Evolutionary conservation across 129 eudicot genomes (phyloP).

Genomic region (Deinandra increscens): DNA sequence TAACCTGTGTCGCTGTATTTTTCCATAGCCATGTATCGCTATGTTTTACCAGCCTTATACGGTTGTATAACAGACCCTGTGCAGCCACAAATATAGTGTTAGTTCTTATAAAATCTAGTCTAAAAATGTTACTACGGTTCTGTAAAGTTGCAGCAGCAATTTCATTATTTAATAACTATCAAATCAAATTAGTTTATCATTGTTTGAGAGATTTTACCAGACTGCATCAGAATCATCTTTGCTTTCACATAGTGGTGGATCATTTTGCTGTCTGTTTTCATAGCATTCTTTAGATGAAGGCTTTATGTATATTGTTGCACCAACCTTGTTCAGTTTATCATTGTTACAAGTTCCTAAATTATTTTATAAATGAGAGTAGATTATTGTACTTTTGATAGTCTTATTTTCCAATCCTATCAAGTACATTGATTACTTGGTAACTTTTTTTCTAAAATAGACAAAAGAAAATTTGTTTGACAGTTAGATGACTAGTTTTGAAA

Average conservation of each 20-base stretch:
- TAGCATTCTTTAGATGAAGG: slow-evolving; percentile 67
- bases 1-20: too few relatives aligned
- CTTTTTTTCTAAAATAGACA: background rate
- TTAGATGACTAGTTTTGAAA: background rate
- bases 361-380: too few relatives aligned
- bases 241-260: slow-evolving; percentile 58
- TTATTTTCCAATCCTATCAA: background rate
- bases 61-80: too few relatives aligned
- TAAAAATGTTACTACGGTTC: too few relatives aligned
- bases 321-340: slow-evolving; percentile 49
- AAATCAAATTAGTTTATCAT: too few relatives aligned
- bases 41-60: too few relatives aligned
- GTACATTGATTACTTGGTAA: background rate
- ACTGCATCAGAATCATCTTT: slow-evolving; percentile 62
- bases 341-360: slow-evolving; percentile 1
- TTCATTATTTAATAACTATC: too few relatives aligned
- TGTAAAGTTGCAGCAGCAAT: too few relatives aligned
- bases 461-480: background rate
- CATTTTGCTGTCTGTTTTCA: slow-evolving; percentile 47
- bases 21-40: too few relatives aligned
- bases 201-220: slow-evolving; percentile 38
- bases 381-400: background rate
- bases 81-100: too few relatives aligned
- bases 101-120: too few relatives aligned
- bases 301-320: slow-evolving; percentile 59